A percentile compares a stretch with the other conserved stretches of the same genome.
Conservation (phyloP, 495 filamentous ascomycete genomes). For the Podospora appendiculata region DNA sequence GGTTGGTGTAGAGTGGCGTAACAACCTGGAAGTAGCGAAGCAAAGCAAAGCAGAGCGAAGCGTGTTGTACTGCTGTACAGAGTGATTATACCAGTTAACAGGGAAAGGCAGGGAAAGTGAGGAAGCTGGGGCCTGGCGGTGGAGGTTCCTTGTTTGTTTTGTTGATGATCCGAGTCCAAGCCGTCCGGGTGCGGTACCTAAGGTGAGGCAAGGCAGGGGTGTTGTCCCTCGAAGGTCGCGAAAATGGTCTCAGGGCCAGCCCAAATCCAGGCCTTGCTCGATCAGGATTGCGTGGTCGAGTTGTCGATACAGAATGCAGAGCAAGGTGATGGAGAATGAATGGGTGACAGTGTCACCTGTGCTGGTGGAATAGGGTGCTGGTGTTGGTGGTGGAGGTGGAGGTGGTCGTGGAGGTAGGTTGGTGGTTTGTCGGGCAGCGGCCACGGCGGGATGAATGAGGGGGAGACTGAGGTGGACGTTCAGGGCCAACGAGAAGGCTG, state of each 20-base stretch:
- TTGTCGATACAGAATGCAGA: conserved; percentile 2
- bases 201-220: not conserved
- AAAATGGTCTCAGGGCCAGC: conserved; percentile 22
- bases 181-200: not conserved
- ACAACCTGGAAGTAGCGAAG: too few relatives aligned
- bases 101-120: not conserved
- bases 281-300: not conserved
- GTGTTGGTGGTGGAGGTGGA: not conserved
- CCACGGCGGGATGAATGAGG: conserved; percentile 15
- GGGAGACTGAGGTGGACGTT: conserved; percentile 1
- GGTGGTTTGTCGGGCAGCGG: conserved; percentile 15
- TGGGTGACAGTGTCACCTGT: conserved; percentile 18
- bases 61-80: too few relatives aligned
- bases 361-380: conserved; percentile 3
- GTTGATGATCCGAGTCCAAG: not conserved
- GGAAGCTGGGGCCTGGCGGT: conserved; percentile 4
- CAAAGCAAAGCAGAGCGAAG: too few relatives aligned
- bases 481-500: not conserved
- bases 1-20: not conserved
- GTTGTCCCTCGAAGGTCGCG: not conserved
- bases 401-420: not conserved
- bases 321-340: conserved; percentile 10
- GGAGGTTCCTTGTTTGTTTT: conserved; percentile 6
- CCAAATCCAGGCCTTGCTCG: conserved; percentile 18
- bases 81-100: too few relatives aligned